These are phyloP conservation scores for Populus deltoides DNA, from an alignment of 345 rosid species.

Conservation along the genomic window DNA sequence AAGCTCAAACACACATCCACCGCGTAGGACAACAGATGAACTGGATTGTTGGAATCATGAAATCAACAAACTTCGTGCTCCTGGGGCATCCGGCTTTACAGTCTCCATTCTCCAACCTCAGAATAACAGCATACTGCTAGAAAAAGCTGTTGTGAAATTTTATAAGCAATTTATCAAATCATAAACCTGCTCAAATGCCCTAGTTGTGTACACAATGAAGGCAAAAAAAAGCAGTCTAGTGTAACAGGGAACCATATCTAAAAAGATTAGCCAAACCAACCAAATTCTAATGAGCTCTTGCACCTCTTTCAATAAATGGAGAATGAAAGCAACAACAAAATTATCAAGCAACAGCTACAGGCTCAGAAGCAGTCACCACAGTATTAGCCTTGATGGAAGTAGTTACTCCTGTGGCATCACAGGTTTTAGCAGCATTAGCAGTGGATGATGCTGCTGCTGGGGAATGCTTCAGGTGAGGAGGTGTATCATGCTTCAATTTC, in stretches of 20 bases:
- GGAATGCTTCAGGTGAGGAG: conserved; percentile 57
- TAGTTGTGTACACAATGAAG: conserved; percentile 1
- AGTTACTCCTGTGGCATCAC: conserved; percentile 13
- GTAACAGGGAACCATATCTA: not conserved
- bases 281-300: not conserved
- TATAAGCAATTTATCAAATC: no score
- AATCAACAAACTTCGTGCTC: not conserved
- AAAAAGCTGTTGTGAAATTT: not conserved
- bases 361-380: conserved; percentile 30
- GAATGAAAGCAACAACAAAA: conserved; percentile 1
- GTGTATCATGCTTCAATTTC: conserved; percentile 66
- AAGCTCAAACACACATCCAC: not conserved
- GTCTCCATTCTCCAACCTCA: not conserved
- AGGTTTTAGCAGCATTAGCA: conserved; percentile 29
- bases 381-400: conserved; percentile 21
- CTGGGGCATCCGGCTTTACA: not conserved
- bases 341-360: conserved; percentile 48
- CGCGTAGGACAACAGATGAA: not conserved
- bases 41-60: not conserved
- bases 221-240: not conserved
- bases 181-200: not conserved
- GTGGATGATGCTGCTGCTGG: conserved; percentile 39
- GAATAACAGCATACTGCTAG: not conserved
- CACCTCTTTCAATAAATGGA: not conserved
- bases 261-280: not conserved